Conservation (phyloP, 1,284 basidiomycete genomes). For the Boletus subluridellus region DNA sequence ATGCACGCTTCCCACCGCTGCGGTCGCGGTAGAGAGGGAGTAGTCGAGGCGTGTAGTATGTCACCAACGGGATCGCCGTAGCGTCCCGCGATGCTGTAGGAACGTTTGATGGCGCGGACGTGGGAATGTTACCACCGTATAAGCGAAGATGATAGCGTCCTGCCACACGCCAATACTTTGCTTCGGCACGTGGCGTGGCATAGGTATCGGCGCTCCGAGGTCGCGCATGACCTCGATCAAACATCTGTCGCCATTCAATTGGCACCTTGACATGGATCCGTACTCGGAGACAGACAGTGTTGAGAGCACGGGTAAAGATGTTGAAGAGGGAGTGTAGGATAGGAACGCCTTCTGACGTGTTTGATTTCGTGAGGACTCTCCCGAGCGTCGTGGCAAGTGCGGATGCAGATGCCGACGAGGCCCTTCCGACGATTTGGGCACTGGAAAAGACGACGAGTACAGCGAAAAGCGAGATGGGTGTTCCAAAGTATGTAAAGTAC, state of each 20-base stretch:
- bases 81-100: neutral
- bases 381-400: conserved; percentile 4
- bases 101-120: neutral
- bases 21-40: conserved; percentile 30
- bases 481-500: conserved; percentile 7
- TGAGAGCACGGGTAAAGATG: conserved; percentile 14
- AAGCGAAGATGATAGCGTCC: conserved; percentile 28
- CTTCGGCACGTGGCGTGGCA: conserved; percentile 24
- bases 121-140: conserved; percentile 21
- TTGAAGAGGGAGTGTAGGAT: conserved; percentile 11
- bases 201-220: conserved; percentile 14
- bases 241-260: conserved; percentile 8
- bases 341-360: neutral
- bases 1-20: neutral
- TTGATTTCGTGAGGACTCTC: conserved; percentile 10
- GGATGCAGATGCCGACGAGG: conserved; percentile 1
- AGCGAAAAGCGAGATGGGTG: conserved; percentile 3
- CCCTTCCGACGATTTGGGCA: conserved; percentile 4
- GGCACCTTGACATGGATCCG: conserved; percentile 15
- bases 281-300: conserved; percentile 15
- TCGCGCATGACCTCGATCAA: neutral
- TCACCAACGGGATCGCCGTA: conserved; percentile 19
- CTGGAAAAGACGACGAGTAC: conserved; percentile 13
- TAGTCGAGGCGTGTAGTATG: conserved; percentile 30
- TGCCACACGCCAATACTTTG: conserved; percentile 33